These are phyloP conservation scores for Neurospora sp. DNA, from an alignment of 495 filamentous ascomycete genomes.

Conservation along the genomic window DNA sequence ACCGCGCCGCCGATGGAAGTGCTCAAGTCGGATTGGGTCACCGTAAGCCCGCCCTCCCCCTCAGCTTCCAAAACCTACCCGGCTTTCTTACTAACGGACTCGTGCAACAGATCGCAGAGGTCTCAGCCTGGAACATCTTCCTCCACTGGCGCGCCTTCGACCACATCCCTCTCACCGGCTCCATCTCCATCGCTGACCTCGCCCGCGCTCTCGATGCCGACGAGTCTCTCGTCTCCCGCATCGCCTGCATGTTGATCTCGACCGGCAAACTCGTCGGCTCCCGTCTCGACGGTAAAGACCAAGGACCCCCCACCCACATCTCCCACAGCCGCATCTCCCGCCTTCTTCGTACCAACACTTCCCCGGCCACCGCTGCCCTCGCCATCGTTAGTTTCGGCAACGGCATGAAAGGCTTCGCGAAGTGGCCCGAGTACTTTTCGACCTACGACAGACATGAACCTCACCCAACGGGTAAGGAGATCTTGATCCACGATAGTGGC, in stretches of 20 bases:
- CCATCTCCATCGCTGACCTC: slow-evolving; percentile 18
- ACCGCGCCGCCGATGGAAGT: slow-evolving; percentile 8
- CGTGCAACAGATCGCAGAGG: slow-evolving; percentile 8
- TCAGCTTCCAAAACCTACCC: no score
- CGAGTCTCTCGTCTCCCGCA: slow-evolving; percentile 17
- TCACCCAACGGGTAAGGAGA: background rate
- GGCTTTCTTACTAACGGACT: no score
- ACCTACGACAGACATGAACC: slow-evolving; percentile 15
- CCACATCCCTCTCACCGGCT: slow-evolving; percentile 17
- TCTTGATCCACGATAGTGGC: background rate
- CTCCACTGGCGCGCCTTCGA: slow-evolving; percentile 25
- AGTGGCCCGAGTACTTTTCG: slow-evolving; percentile 20
- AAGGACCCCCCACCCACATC: slow-evolving; percentile 5
- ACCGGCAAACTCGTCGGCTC: slow-evolving; percentile 7
- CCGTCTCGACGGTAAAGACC: background rate
- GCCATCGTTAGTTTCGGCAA: slow-evolving; percentile 16
- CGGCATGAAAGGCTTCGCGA: slow-evolving; percentile 15
- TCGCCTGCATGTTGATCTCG: slow-evolving; percentile 12
- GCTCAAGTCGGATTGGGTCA: slow-evolving; percentile 16
- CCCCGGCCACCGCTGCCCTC: slow-evolving; percentile 4
- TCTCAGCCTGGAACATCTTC: slow-evolving; percentile 18
- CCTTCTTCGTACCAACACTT: slow-evolving; percentile 5
- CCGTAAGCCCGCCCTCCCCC: slow-evolving; percentile 3
- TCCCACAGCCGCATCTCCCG: slow-evolving; percentile 15
- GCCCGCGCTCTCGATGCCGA: slow-evolving; percentile 14